phyloP scores from a whole-genome alignment of 1,284 basidiomycete species.

The Serendipita sp. region DNA sequence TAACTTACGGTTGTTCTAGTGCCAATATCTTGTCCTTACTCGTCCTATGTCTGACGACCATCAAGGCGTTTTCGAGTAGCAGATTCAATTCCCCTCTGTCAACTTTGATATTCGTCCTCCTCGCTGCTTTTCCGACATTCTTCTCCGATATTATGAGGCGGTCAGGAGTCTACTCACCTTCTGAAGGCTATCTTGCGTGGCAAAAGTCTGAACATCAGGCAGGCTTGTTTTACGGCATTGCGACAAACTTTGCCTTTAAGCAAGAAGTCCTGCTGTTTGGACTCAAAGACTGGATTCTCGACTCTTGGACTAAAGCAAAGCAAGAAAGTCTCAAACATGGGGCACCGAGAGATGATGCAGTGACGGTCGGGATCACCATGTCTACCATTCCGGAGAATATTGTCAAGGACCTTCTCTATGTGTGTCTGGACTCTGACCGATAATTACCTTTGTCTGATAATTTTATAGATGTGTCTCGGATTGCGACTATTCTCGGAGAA shows the following conservation, averaged over 20 bases:
- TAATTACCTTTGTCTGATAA: not conserved
- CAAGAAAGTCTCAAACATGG: not conserved
- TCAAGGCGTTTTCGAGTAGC: not conserved
- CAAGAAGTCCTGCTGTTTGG: conserved; percentile 70
- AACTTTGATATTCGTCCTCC: not conserved
- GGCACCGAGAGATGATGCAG: not conserved
- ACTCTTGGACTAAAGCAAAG: conserved; percentile 42
- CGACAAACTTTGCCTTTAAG: not conserved
- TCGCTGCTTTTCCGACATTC: not conserved
- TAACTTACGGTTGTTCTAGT: not conserved
- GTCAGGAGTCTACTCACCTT: not conserved
- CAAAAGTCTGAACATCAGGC: not conserved
- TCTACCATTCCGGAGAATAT: not conserved
- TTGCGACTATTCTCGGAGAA: not conserved
- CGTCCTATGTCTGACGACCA: not conserved
- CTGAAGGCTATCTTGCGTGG: not conserved
- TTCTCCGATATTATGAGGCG: not conserved
- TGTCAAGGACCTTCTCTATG: conserved; percentile 1
- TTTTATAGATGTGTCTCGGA: not conserved
- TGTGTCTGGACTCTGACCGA: not conserved
- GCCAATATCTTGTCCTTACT: not conserved
- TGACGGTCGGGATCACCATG: not conserved
- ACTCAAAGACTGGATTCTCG: conserved; percentile 67
- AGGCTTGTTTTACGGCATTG: not conserved
- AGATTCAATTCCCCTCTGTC: not conserved